Conservation (phyloP, 2,329 filamentous ascomycete genomes). For the Fusarium sp. region DNA sequence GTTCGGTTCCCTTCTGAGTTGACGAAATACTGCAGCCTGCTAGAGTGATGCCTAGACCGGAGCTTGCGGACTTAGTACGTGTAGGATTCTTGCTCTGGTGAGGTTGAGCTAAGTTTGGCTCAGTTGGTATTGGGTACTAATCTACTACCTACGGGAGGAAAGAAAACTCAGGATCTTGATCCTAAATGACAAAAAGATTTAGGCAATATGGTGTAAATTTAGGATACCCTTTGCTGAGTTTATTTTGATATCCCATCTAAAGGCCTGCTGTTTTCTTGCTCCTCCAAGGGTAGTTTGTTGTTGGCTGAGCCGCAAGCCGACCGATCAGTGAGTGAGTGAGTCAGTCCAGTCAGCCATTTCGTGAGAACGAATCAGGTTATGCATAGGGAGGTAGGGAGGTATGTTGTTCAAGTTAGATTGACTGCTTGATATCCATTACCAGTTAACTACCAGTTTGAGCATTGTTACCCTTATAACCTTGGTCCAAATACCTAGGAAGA, state of each 20-base stretch:
- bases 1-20: too few relatives aligned
- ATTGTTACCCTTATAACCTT: neutral
- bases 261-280: neutral
- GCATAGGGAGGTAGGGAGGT: neutral
- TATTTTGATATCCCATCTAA: neutral
- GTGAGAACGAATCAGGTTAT: neutral
- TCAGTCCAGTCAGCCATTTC: neutral
- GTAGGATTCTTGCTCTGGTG: neutral
- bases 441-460: neutral
- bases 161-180: neutral
- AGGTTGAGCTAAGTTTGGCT: neutral
- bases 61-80: slow-evolving; percentile 3
- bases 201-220: neutral
- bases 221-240: neutral
- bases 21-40: neutral
- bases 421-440: neutral
- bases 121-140: neutral
- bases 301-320: slow-evolving; percentile 9
- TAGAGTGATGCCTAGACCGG: neutral
- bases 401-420: neutral
- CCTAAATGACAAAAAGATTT: neutral
- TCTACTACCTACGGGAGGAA: neutral
- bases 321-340: slow-evolving; percentile 10
- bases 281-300: neutral
- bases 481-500: neutral